These are phyloP conservation scores for Leccinum pachyderme DNA, from an alignment of 1,284 basidiomycete species.

Conservation along the genomic window DNA sequence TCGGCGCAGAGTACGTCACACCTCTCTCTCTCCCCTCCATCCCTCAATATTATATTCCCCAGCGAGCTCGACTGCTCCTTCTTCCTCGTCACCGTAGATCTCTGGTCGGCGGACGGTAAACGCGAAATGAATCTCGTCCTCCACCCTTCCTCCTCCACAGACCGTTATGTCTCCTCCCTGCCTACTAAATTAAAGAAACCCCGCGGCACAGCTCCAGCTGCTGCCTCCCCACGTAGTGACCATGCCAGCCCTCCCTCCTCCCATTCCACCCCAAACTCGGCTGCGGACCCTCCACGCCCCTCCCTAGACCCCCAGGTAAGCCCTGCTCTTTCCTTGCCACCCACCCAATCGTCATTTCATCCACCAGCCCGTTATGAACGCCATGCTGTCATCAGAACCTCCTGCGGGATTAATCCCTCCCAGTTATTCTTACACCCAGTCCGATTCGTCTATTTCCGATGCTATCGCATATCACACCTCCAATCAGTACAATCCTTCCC, in stretches of 20 bases:
- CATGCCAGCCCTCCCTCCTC: constrained; percentile 38
- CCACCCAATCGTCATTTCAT: background rate
- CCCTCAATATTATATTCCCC: constrained; percentile 15
- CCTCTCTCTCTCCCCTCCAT: constrained; percentile 3
- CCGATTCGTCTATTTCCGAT: constrained; percentile 35
- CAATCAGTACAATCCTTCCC: constrained; percentile 32
- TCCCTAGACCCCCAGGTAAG: constrained; percentile 34
- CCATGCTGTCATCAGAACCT: constrained; percentile 38
- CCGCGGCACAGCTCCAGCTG: constrained; percentile 39
- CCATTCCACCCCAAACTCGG: constrained; percentile 33
- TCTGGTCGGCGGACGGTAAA: constrained; percentile 80
- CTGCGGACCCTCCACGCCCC: constrained; percentile 27
- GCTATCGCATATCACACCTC: constrained; percentile 31
- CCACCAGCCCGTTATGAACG: constrained; percentile 36
- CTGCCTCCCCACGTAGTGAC: constrained; percentile 37
- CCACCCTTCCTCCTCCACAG: constrained; percentile 70
- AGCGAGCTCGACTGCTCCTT: constrained; percentile 85
- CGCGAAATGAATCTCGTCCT: constrained; percentile 85
- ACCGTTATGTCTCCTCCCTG: constrained; percentile 62
- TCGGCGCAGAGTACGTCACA: constrained; percentile 72
- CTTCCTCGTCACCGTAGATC: constrained; percentile 84
- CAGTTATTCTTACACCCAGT: constrained; percentile 38
- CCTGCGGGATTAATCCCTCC: constrained; percentile 40
- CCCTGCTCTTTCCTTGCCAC: background rate
- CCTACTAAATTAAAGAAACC: constrained; percentile 51